Base-by-base conservation (phyloP, 2,329 filamentous ascomycete genomes). In the Lasiodiplodia gonubiensis region DNA sequence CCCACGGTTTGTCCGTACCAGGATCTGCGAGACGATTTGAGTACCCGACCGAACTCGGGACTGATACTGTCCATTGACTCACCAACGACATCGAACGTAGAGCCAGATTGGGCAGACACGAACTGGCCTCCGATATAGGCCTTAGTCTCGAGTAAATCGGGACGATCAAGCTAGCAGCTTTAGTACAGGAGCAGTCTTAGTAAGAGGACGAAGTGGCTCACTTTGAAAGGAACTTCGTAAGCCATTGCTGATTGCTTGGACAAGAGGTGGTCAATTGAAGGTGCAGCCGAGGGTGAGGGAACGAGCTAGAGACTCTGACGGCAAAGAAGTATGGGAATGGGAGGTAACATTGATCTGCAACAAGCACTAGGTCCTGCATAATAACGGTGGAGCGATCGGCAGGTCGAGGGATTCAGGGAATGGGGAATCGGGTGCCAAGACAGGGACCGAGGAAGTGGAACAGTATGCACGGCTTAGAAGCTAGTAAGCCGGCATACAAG, bases 21-120 rank as follows among this genome's bases (percentile, higher is more conserved):
- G 83, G 83, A 69, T 85, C 86, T 87, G 68, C 52, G 39, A 33
- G 46, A 42, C n/a, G 12, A 49, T 8, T 23, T 18, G 4, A 18
- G 11, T 18, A 57, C 48, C 14, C 16, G 10, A 10, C 8, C 12
- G 27, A 53, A 2, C 21, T 12, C 6, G 10, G 23, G 33, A 23
- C 10, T 48, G n/a, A 18, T 5, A n/a, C 21, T 12, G 2, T 8
- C 7, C 21, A 37, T 18, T 16, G 46, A 72, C 75, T 67, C 2
- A 85, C 85, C 85, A 65, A 85, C 78, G 49, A 88, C 81, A 69
- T 87, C 85, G 69, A 88, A 88, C 63, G 83, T 80, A 73, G 86
- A 85, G 63, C 84, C 83, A 3, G 85, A 86, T 72, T 85, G 85
- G 3, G 85, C 80, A 70, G 84, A 83, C 39, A 85, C 78, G 84